phyloP scores from a whole-genome alignment of 2,329 filamentous ascomycete species.

The Beauveria australis region DNA sequence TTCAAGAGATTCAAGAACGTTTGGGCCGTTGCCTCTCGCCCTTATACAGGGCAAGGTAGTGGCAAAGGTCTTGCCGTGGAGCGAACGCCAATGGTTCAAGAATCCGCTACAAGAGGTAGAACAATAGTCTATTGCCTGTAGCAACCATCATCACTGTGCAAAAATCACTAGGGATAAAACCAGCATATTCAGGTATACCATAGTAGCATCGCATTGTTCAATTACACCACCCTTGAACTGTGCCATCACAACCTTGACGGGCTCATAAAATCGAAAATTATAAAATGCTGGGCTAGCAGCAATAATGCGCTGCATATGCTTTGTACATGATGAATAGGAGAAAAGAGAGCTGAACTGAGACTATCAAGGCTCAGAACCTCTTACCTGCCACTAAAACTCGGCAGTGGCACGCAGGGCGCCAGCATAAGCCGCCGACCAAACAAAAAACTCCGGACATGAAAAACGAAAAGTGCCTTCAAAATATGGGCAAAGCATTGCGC shows the following conservation, averaged over 20 bases:
- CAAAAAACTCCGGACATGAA: constrained; percentile 9
- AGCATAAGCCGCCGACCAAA: constrained; percentile 7
- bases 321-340: constrained; percentile 22
- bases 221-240: constrained; percentile 9
- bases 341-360: constrained; percentile 12
- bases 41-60: constrained; percentile 78
- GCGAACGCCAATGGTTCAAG: constrained; percentile 42
- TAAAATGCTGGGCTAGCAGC: constrained; percentile 16
- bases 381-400: not conserved
- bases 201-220: constrained; percentile 9
- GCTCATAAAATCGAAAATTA: constrained; percentile 13
- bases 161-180: constrained; percentile 7
- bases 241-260: not conserved
- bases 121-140: constrained; percentile 8
- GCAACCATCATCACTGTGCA: constrained; percentile 12
- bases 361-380: not conserved
- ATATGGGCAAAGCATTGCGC: not conserved
- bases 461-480: constrained; percentile 6
- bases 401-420: not conserved
- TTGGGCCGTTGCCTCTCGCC: constrained; percentile 78
- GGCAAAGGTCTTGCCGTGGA: constrained; percentile 48
- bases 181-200: not conserved
- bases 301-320: constrained; percentile 24
- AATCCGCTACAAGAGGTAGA: constrained; percentile 31
- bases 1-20: constrained; percentile 79